These are phyloP conservation scores for Solanum sparsipilum DNA, from an alignment of 257 asterid species.

Conservation along the genomic window DNA sequence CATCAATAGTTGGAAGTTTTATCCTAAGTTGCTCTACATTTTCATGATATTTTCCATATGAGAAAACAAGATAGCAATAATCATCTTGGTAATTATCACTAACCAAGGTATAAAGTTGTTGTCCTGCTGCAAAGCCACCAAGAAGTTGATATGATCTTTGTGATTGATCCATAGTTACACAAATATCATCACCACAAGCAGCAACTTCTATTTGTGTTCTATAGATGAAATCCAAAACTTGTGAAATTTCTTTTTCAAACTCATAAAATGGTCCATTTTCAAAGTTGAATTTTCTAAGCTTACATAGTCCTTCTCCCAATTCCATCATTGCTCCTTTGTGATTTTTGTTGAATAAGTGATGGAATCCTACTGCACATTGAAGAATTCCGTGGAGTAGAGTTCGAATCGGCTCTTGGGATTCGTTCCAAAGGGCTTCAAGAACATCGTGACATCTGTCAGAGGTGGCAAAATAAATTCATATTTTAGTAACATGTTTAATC, in stretches of 20 bases:
- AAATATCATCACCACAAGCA: slow-evolving; percentile 65
- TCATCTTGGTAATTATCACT: slow-evolving; percentile 17
- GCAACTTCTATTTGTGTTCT: slow-evolving; percentile 71
- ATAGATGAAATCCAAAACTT: slow-evolving; percentile 64
- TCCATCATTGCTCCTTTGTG: slow-evolving; percentile 96
- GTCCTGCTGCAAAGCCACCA: slow-evolving; percentile 73
- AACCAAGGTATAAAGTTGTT: slow-evolving; percentile 42
- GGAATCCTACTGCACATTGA: slow-evolving; percentile 81
- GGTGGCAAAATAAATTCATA: background rate
- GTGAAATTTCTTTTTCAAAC: slow-evolving; percentile 64
- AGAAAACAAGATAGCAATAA: slow-evolving; percentile 31
- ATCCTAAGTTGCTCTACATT: slow-evolving; percentile 24
- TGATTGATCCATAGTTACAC: slow-evolving; percentile 67
- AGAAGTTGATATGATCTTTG: slow-evolving; percentile 86
- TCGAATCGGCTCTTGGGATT: slow-evolving; percentile 50
- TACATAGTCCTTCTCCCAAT: slow-evolving; percentile 83
- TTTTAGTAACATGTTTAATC: background rate
- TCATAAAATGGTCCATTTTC: slow-evolving; percentile 62
- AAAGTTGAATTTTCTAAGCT: slow-evolving; percentile 67
- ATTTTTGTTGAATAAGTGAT: slow-evolving; percentile 84
- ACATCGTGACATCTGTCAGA: slow-evolving; percentile 57
- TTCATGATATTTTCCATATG: slow-evolving; percentile 26
- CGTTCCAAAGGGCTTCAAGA: slow-evolving; percentile 62
- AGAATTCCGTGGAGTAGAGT: slow-evolving; percentile 62
- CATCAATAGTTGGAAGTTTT: slow-evolving; percentile 53